Conservation (phyloP, 805 yeast species). For the Cyberlindnera mycetangii region DNA sequence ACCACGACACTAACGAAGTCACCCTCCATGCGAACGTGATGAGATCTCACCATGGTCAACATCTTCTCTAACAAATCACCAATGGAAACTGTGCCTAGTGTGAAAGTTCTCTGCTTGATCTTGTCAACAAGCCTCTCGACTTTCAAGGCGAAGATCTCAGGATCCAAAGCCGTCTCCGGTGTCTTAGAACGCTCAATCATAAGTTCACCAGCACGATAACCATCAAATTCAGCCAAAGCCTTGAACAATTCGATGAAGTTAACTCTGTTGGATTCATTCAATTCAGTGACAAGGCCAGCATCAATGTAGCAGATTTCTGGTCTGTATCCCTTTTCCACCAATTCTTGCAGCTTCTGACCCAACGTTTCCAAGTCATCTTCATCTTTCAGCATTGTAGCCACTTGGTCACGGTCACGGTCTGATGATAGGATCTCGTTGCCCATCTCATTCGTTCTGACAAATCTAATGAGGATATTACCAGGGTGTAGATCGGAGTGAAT, state of each 20-base stretch:
- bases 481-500: constrained; percentile 97
- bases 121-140: constrained; percentile 80
- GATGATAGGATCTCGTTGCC: constrained; percentile 29
- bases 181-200: constrained; percentile 95
- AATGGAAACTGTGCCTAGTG: constrained; percentile 86
- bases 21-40: constrained; percentile 97
- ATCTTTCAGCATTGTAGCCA: constrained; percentile 22
- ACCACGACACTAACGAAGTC: constrained; percentile 95
- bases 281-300: constrained; percentile 90
- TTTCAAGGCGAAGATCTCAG: constrained; percentile 81
- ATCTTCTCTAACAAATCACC: constrained; percentile 89
- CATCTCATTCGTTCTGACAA: constrained; percentile 46
- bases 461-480: constrained; percentile 83
- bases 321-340: constrained; percentile 58
- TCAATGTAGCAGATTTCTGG: constrained; percentile 91
- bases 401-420: constrained; percentile 22
- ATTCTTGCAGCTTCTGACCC: constrained; percentile 41
- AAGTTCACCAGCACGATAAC: constrained; percentile 89
- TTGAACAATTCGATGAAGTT: constrained; percentile 89
- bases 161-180: constrained; percentile 85
- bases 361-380: constrained; percentile 36
- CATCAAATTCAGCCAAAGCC: constrained; percentile 88
- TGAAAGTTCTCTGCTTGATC: constrained; percentile 84
- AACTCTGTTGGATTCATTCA: constrained; percentile 69
- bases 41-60: constrained; percentile 85